Percentiles rank a stretch among this genome's conserved stretches.
Conservation (phyloP, 2,329 filamentous ascomycete genomes). For the Parascedosporium putredinis region DNA sequence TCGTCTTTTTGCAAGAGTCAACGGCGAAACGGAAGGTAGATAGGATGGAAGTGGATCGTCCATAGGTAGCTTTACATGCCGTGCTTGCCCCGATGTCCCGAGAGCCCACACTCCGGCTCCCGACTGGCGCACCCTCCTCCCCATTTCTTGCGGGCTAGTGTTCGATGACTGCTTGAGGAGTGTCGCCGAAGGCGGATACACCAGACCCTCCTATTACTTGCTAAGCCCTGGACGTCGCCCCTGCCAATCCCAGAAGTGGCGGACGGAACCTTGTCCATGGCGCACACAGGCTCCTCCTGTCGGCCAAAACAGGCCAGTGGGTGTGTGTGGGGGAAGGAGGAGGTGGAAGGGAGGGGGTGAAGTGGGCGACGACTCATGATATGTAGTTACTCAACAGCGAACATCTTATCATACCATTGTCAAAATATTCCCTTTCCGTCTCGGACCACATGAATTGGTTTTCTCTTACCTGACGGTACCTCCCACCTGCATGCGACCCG, state of each 20-base stretch:
- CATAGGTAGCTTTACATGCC: not conserved
- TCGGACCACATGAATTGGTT: not conserved
- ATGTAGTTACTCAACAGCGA: not conserved
- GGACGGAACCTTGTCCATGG: not conserved
- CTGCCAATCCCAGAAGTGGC: not conserved
- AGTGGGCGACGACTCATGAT: too few species aligned
- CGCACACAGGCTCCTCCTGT: not conserved
- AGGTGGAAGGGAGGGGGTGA: not conserved
- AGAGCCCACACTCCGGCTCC: too few species aligned
- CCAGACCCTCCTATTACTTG: too few species aligned
- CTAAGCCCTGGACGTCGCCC: not conserved
- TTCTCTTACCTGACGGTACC: not conserved
- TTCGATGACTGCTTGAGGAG: not conserved
- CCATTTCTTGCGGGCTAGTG: too few species aligned
- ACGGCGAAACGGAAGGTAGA: too few species aligned
- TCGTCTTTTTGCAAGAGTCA: too few species aligned
- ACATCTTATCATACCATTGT: not conserved
- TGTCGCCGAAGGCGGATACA: not conserved
- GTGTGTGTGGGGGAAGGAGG: not conserved
- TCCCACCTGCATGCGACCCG: not conserved
- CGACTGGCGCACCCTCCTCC: too few species aligned
- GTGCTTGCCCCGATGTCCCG: not conserved
- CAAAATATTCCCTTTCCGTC: not conserved
- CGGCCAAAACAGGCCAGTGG: not conserved
- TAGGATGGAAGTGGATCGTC: too few species aligned